Evolutionary conservation across 257 asterid genomes (phyloP), one percentile per base, ranked within the genome.

Genomic region (Cynanchum wilfordii): DNA sequence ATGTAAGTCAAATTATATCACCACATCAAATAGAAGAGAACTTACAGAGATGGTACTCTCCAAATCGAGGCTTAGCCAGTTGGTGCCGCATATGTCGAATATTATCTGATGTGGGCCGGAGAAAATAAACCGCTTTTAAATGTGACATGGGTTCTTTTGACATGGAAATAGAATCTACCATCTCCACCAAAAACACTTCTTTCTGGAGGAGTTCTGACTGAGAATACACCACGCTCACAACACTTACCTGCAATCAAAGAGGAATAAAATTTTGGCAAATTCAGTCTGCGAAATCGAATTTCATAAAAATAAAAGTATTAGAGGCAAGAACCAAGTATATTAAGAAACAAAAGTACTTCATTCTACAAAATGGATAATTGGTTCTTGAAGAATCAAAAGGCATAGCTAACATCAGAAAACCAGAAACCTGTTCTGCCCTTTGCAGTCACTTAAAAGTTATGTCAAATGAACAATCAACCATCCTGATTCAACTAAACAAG

Each of bases 31-130:
- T 19, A 36, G 49, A 20, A 54, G 16, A 57, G 73, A 72, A 77
- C 99, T 89, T 81, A 95, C 99, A 95, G 45, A 95, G 92, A 84
- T 95, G 97, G 81, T 95, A 92, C 85, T 95, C 99, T 77, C 99
- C 99, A 52, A 95, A 95, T 9, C 99, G 89, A 76, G 99, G 99
- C 76, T 83, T 82, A 44, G 87, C 80, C 78, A 95, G 80, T 85
- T 95, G 99, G 40, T 91, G 95, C 80, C 99, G 84, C 89, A 92
- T 76, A 65, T 76, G 90, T 64, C 85, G 95, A 78, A 95, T 84
- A 82, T 95, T 95, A 74, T 88, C 96, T 38, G 98, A 74, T 10
- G 92, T 92, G 50, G 99, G 98, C 70, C 97, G 96, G 69, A 95
- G 87, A 84, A 95, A 95, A 86, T 86, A 95, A 75, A 95, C 93